A percentile compares a stretch with the other conserved stretches of the same genome.
These are phyloP conservation scores for Acanthamoeba healyi DNA, from an alignment of 208 protist genomes.

Conservation along the genomic window DNA sequence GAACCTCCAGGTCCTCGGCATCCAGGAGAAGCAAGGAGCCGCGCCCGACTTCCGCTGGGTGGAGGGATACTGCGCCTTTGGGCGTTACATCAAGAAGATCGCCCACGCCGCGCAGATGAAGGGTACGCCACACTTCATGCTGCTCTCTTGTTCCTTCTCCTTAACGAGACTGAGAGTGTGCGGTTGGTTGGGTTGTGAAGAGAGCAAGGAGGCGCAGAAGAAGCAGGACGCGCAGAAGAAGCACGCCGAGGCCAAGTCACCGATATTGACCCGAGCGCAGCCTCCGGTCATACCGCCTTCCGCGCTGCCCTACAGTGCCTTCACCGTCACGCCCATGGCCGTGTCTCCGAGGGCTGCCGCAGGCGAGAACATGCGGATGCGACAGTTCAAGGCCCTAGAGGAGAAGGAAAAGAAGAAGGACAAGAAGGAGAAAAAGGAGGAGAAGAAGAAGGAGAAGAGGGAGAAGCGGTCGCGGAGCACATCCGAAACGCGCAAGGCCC, in stretches of 20 bases:
- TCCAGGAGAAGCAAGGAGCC: constrained; percentile 6
- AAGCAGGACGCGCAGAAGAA: background rate
- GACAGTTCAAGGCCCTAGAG: constrained; percentile 44
- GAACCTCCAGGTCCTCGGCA: constrained; percentile 31
- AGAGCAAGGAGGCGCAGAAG: background rate
- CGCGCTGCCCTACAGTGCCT: background rate
- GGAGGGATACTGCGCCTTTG: constrained; percentile 39
- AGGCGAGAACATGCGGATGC: constrained; percentile 19
- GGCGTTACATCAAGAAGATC: constrained; percentile 48
- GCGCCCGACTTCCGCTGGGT: background rate
- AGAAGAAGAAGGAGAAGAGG: background rate
- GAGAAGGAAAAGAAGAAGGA: constrained; percentile 47
- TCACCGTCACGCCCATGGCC: too few relatives aligned
- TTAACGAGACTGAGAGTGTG: background rate
- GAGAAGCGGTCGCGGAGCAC: constrained; percentile 1
- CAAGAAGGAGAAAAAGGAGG: background rate
- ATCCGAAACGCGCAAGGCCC: background rate
- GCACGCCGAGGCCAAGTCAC: background rate
- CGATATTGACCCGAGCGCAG: background rate
- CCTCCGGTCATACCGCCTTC: background rate
- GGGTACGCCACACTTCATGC: background rate
- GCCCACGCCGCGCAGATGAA: constrained; percentile 14
- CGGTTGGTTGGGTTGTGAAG: background rate
- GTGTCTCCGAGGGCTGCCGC: background rate
- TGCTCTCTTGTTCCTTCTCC: too few relatives aligned